Conservation (phyloP, 352 stramenopile species). For the Phytophthora melonis region DNA sequence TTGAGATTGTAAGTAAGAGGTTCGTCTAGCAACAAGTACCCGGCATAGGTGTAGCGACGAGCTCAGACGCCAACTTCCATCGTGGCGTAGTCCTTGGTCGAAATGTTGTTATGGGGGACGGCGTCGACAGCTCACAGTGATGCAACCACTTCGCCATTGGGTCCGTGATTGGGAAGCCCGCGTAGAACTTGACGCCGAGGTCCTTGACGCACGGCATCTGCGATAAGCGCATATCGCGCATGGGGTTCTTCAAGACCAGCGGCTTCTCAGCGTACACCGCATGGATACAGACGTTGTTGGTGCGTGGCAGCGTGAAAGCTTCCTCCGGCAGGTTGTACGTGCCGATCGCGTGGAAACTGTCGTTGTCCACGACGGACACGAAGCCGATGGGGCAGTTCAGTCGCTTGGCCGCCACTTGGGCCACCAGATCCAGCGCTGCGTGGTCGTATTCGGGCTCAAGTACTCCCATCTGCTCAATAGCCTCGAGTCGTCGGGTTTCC, state of each 20-base stretch:
- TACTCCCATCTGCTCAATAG: conserved; percentile 56
- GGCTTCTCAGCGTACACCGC: conserved; percentile 69
- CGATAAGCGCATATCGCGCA: conserved; percentile 75
- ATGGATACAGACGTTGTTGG: conserved; percentile 67
- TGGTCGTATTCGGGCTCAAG: conserved; percentile 55
- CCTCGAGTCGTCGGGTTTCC: conserved; percentile 50
- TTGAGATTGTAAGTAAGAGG: too few relatives aligned
- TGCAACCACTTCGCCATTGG: conserved; percentile 63
- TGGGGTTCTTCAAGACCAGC: conserved; percentile 71
- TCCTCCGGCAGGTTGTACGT: conserved; percentile 51
- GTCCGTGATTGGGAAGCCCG: conserved; percentile 57
- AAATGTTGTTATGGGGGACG: conserved; percentile 65
- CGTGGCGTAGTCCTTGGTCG: conserved; percentile 79
- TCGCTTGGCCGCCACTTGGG: conserved; percentile 65
- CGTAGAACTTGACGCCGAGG: conserved; percentile 76
- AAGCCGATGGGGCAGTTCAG: conserved; percentile 71
- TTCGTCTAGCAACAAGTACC: too few relatives aligned
- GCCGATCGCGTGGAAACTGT: conserved; percentile 62
- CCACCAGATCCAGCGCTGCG: conserved; percentile 63
- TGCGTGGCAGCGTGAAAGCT: conserved; percentile 40
- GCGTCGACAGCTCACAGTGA: conserved; percentile 60
- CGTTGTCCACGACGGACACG: conserved; percentile 64
- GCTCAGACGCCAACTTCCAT: conserved; percentile 68
- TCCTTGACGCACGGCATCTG: conserved; percentile 61
- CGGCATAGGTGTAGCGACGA: too few relatives aligned